Evolutionary conservation across 2,329 filamentous ascomycete genomes (phyloP), one percentile per base, ranked within the genome.

Genomic region (Venturiaceae sp.): DNA sequence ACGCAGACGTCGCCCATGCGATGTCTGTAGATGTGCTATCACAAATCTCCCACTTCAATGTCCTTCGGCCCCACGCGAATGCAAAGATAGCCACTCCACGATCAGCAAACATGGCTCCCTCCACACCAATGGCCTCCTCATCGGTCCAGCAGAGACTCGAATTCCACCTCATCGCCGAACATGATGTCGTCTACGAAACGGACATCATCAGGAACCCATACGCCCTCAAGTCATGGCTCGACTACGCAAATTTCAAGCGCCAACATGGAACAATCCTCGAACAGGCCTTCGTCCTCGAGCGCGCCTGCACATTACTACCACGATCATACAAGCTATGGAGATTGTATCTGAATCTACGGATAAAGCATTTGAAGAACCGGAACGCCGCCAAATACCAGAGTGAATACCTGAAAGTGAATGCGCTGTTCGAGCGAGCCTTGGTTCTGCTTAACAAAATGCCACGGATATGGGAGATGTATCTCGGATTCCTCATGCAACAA

Each of bases 241-340:
- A 90, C 64, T 99, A 97, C 73, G 88, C 92, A 70, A 85, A 90
- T 64, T 92, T 89, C 80, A 99, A 99, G 75, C 77, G 84, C 65
- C 88, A 90, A 66, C 88, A 95, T 80, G 92, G 92, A 65, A 89
- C 83, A 47, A 69, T 89, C 46, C 83, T 90, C 57, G 92, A 97
- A 75, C 92, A 95, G 74, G 88, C 91, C 55, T 87, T 87, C 69
- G 82, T 86, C 37, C 87, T 97, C 76, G 94, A 97, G 75, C 84
- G 94, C 68, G 92, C 94, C 60, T 96, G 92, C 72, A 80, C 83
- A 63, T 88, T 95, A 66, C 81, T 99, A 50, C 94, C 94, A 54
- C 84, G 94, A 65, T 97, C 92, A 30, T 99, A 96, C 78, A 99
- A 99, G 77, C 80, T 99, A 53, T 99, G 94, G 94, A 97, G 96